These are phyloP conservation scores for Phyllosticta citribraziliensis DNA, from an alignment of 2,329 filamentous ascomycete genomes.

Conservation along the genomic window DNA sequence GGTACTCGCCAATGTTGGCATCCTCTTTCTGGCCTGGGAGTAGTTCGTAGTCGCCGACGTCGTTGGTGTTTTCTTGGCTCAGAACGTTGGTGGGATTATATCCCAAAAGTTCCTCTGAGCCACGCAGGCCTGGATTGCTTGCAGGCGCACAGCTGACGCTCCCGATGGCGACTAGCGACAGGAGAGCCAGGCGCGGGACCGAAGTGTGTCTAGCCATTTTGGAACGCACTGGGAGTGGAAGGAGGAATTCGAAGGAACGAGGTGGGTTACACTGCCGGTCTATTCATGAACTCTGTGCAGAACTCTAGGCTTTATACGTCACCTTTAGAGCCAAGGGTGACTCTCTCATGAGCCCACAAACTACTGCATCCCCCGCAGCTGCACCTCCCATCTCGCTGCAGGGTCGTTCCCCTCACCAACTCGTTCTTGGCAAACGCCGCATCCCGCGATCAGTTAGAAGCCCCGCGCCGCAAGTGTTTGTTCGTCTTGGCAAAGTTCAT, in stretches of 20 bases:
- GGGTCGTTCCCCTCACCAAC: slow-evolving; percentile 5
- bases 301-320: not conserved
- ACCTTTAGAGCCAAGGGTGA: not conserved
- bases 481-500: not conserved
- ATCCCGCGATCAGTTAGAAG: not conserved
- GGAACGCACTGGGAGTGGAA: not conserved
- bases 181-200: not conserved
- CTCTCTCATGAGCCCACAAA: not conserved
- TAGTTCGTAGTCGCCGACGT: slow-evolving; percentile 30
- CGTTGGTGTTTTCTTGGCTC: slow-evolving; percentile 19
- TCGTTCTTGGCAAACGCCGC: not conserved
- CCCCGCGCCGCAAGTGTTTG: not conserved
- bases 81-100: slow-evolving; percentile 12
- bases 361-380: not conserved
- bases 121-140: slow-evolving; percentile 9
- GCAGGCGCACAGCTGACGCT: slow-evolving; percentile 1
- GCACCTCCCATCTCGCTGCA: not conserved
- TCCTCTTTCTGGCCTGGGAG: slow-evolving; percentile 44
- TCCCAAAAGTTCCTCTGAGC: slow-evolving; percentile 9
- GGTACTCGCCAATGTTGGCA: slow-evolving; percentile 40
- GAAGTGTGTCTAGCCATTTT: slow-evolving; percentile 2
- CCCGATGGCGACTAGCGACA: not conserved
- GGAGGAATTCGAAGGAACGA: not conserved
- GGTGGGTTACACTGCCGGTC: not conserved
- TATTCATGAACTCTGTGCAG: not conserved